phyloP scores from a whole-genome alignment of 306 rosid species.

The Oxytropis ochrocephala region DNA sequence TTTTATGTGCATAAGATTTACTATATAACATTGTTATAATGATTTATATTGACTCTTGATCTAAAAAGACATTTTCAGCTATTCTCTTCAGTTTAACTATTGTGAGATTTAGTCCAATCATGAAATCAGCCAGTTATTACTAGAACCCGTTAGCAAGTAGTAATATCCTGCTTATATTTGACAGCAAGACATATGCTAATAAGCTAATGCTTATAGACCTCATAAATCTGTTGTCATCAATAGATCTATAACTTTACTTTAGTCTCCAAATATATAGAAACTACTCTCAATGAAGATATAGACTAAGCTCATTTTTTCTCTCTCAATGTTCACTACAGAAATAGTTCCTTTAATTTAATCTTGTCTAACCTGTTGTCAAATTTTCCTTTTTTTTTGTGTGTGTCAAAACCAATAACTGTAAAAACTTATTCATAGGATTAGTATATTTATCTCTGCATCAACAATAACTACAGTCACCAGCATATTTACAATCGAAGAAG shows the following conservation, averaged over 20 bases:
- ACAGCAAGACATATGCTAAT: not conserved
- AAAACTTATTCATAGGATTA: not conserved
- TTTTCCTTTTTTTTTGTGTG: not conserved
- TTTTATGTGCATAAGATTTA: not conserved
- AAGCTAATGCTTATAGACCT: not conserved
- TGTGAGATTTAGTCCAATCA: not conserved
- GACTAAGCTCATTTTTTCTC: not conserved
- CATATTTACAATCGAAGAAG: not conserved
- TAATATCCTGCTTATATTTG: conserved; percentile 7
- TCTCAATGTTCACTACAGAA: not conserved
- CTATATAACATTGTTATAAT: not conserved
- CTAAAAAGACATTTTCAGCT: not conserved
- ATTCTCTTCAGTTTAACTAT: not conserved
- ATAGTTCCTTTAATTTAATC: not conserved
- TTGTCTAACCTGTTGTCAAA: not conserved
- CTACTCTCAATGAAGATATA: not conserved
- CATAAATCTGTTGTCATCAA: not conserved
- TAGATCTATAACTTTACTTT: not conserved
- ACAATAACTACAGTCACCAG: not conserved
- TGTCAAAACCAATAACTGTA: not conserved
- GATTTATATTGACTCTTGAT: conserved; percentile 1
- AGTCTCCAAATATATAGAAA: conserved; percentile 1
- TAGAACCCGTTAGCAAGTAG: not conserved
- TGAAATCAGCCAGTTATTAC: not conserved
- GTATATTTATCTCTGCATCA: conserved; percentile 11